A percentile compares a stretch with the other conserved stretches of the same genome.
These are phyloP conservation scores for Jacaranda mimosifolia DNA, from an alignment of 257 asterid species.

Conservation along the genomic window DNA sequence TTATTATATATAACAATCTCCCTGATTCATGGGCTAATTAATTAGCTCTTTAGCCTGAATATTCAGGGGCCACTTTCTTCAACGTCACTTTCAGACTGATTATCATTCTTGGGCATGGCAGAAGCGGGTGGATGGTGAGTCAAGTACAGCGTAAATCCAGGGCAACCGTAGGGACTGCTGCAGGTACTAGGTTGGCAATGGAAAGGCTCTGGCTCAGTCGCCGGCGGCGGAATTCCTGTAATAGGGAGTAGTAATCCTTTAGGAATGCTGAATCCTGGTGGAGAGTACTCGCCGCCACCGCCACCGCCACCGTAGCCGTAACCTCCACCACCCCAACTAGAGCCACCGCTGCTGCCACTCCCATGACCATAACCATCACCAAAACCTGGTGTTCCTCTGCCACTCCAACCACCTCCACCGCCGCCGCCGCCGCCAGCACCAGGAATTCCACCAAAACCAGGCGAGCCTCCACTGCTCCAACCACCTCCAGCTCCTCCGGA, in stretches of 20 bases:
- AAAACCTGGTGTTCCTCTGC: neutral
- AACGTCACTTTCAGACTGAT: neutral
- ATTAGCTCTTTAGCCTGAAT: no score
- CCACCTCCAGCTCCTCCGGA: slow-evolving; percentile 11
- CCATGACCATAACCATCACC: slow-evolving; percentile 15
- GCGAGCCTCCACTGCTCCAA: slow-evolving; percentile 10
- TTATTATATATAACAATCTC: no score
- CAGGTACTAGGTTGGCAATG: slow-evolving; percentile 31
- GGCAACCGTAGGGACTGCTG: neutral
- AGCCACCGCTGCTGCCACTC: neutral
- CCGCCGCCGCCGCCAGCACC: neutral
- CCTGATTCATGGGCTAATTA: no score
- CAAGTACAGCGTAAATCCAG: slow-evolving; percentile 31
- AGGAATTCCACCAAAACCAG: neutral
- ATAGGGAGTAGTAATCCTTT: no score
- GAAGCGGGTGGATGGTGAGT: no score
- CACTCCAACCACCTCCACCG: neutral
- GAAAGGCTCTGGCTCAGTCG: neutral
- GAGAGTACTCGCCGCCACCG: neutral
- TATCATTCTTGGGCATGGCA: neutral
- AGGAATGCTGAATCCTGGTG: no score
- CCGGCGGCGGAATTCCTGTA: neutral
- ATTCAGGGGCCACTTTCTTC: no score
- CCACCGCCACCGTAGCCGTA: neutral
- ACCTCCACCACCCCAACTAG: neutral